These are phyloP conservation scores for Colletotrichum gloeosporioides DNA, from an alignment of 2,329 filamentous ascomycete species.

Conservation along the genomic window DNA sequence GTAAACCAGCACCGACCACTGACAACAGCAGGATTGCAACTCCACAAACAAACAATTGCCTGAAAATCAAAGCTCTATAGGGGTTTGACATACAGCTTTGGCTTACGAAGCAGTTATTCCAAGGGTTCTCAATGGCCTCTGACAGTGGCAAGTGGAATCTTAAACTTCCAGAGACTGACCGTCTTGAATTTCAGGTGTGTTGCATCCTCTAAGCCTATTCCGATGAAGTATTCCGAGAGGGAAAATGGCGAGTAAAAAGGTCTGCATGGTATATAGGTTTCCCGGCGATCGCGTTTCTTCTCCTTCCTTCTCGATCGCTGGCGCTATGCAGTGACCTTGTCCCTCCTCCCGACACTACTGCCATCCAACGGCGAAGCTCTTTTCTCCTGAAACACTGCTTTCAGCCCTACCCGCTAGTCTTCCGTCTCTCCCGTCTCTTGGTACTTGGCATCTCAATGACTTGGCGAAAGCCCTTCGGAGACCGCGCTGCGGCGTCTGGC, in stretches of 20 bases:
- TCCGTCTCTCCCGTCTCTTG: not conserved
- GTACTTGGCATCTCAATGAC: not conserved
- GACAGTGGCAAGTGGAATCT: not conserved
- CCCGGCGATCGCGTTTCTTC: not conserved
- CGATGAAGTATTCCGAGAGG: not conserved
- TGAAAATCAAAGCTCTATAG: not conserved
- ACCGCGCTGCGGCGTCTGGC: not conserved
- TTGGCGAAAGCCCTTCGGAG: not conserved
- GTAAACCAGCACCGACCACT: not conserved
- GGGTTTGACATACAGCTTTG: not conserved
- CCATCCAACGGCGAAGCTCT: not conserved
- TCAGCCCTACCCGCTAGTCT: not conserved
- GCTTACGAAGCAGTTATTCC: not conserved
- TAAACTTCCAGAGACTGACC: not conserved
- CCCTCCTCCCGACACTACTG: not conserved
- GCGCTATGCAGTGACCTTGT: not conserved
- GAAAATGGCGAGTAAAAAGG: fast-evolving
- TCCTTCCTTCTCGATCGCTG: not conserved
- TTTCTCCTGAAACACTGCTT: not conserved
- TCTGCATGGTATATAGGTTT: not conserved
- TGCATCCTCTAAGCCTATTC: not conserved
- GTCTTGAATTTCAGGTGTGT: not conserved
- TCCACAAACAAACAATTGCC: not conserved
- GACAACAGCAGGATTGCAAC: not conserved
- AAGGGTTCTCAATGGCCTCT: not conserved